Conservation (phyloP, 192 early-diverging fungal species). For the Lobosporangium transversale region DNA sequence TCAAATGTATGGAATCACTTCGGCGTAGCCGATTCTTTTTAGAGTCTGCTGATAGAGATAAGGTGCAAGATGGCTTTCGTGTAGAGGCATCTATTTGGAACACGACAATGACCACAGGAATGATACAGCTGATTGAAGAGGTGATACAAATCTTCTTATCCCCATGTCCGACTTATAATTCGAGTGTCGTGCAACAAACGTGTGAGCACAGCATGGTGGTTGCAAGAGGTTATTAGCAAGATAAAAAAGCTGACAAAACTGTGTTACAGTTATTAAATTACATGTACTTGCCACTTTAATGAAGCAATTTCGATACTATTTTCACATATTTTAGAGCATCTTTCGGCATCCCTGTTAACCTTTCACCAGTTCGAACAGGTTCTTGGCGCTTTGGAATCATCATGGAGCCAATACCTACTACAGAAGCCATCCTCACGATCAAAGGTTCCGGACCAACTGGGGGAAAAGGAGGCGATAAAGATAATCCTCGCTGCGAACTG, state of each 20-base stretch:
- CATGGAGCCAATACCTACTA: neutral
- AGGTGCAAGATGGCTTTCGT: slow-evolving; percentile 1
- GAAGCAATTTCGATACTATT: too few relatives aligned
- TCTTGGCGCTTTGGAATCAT: neutral
- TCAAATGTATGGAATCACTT: neutral
- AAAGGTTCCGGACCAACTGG: too few relatives aligned
- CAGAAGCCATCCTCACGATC: too few relatives aligned
- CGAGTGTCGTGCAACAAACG: neutral
- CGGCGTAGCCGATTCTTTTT: neutral
- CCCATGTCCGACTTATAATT: neutral
- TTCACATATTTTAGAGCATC: neutral
- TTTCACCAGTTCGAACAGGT: neutral
- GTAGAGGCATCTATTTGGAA: slow-evolving; percentile 6
- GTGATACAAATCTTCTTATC: neutral
- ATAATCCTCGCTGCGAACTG: too few relatives aligned
- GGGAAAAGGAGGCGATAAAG: too few relatives aligned
- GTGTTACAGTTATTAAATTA: too few relatives aligned
- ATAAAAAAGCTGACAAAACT: too few relatives aligned
- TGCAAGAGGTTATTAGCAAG: neutral
- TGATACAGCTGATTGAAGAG: neutral
- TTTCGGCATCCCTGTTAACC: neutral
- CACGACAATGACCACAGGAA: neutral
- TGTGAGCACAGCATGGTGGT: neutral
- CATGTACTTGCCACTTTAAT: too few relatives aligned
- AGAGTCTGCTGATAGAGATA: slow-evolving; percentile 1